Evolutionary conservation across 1,139 yeast species (phyloP), one percentile per base, ranked within the genome.

Genomic region (Kodamaea fungicola): DNA sequence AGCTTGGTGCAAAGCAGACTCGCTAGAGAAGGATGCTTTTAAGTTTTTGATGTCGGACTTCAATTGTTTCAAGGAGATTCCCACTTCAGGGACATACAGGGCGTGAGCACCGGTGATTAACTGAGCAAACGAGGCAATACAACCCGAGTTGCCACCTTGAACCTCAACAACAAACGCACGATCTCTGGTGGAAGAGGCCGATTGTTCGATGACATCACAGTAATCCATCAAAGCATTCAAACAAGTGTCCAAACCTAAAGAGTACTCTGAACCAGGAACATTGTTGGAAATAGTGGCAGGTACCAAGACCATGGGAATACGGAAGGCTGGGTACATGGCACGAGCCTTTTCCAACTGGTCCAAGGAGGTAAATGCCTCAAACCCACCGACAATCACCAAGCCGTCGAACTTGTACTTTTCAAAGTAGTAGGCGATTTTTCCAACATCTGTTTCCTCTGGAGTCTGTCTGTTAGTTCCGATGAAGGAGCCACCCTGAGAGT

Each of bases 241-340:
- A 67, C 97, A 90, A 7, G 98, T 92, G 56, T 92, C 97, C 25
- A 92, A 71, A 42, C 98, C 98, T 39, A 92, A 68, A 1, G 96
- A 88, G 62, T 88, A 89, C 63, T 92, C 97, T 2, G 97, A 83
- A 42, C 97, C 98, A 9, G 98, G 98, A 36, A 92, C 97, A 54
- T 92, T 92, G 62, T 92, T 92, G n/a, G 96, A 87, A 46, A 92
- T 85, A 6, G 97, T 92, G 12, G 97, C 96, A 12, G 98, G 97
- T 41, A 92, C 73, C 46, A 89, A 83, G 34, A 86, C 85, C 84
- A 89, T 83, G 44, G 98, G 98, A 49, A 92, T 88, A 57, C 90
- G 79, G 71, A 92, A 87, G 12, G 94, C 83, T 19, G 97, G 96
- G 61, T 87, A 92, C 42, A 78, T 72, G 29, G 59, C 57, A 57